Evolutionary conservation across 306 rosid species (phyloP).

Genomic region (Lathyrus tuberosus): DNA sequence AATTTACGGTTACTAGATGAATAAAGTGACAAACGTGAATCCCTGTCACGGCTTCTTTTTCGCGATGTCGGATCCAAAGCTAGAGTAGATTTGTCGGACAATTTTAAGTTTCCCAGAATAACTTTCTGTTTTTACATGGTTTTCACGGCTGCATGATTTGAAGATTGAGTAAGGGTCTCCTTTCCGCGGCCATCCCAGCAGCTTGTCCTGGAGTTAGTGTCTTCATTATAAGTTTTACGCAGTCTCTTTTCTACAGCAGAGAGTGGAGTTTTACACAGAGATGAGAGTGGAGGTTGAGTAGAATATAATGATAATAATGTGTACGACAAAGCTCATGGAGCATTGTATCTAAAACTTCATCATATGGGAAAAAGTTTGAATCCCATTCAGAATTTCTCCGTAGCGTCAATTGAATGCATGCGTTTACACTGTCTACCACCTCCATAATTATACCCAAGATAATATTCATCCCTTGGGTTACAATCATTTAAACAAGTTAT

Average conservation of each 20-base stretch:
- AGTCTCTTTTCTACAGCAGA: conserved; percentile 48
- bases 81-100: conserved; percentile 27
- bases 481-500: too few relatives aligned
- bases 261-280: conserved; percentile 42
- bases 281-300: conserved; percentile 53
- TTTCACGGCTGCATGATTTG: conserved; percentile 53
- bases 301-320: conserved; percentile 17
- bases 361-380: background rate
- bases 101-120: conserved; percentile 44
- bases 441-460: too few relatives aligned
- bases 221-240: conserved; percentile 59
- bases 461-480: too few relatives aligned
- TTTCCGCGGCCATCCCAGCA: conserved; percentile 97
- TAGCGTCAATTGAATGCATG: background rate
- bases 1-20: too few relatives aligned
- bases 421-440: too few relatives aligned
- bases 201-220: conserved; percentile 91
- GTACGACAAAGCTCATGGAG: too few relatives aligned
- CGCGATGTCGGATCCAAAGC: conserved; percentile 38
- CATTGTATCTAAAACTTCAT: too few relatives aligned
- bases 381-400: background rate
- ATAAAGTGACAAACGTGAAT: too few relatives aligned
- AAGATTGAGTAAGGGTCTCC: conserved; percentile 74
- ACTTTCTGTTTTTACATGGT: conserved; percentile 33
- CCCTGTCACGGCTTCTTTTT: conserved; percentile 63